Evolutionary conservation across 768 basidiomycete genomes (phyloP).

Genomic region (Rhodotorula paludigena): DNA sequence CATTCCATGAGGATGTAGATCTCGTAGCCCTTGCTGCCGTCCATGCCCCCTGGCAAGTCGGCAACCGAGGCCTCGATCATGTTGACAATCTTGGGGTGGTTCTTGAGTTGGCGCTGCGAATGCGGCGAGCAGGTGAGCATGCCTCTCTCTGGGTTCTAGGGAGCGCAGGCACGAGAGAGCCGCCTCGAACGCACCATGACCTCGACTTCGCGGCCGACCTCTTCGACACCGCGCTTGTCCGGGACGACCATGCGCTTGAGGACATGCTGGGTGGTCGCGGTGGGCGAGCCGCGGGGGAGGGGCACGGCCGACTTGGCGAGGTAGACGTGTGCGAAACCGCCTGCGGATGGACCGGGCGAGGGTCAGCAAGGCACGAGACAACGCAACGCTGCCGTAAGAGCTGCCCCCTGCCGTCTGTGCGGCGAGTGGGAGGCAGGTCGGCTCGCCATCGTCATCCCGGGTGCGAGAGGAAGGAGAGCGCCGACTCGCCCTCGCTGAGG

Average conservation of each 20-base stretch:
- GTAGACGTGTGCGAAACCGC: slow-evolving; percentile 98
- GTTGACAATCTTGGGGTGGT: slow-evolving; percentile 91
- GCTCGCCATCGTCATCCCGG: too few relatives aligned
- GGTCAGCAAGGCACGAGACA: too few relatives aligned
- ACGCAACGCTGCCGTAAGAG: too few relatives aligned
- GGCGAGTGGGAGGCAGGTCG: too few relatives aligned
- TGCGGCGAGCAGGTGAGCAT: slow-evolving; percentile 39
- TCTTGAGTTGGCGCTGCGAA: slow-evolving; percentile 58
- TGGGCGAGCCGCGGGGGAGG: slow-evolving; percentile 52
- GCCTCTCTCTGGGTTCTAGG: background rate
- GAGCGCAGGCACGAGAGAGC: background rate
- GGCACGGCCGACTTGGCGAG: slow-evolving; percentile 80
- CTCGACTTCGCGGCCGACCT: slow-evolving; percentile 96
- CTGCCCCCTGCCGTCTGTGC: too few relatives aligned
- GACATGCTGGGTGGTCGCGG: slow-evolving; percentile 89
- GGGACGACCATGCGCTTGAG: slow-evolving; percentile 92
- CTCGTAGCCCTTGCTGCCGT: slow-evolving; percentile 58
- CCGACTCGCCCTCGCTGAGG: slow-evolving; percentile 75
- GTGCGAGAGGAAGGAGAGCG: background rate
- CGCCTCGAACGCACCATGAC: slow-evolving; percentile 75
- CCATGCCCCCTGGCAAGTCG: slow-evolving; percentile 65
- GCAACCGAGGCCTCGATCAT: slow-evolving; percentile 94
- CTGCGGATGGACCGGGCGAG: slow-evolving; percentile 53
- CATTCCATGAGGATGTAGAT: slow-evolving; percentile 99
- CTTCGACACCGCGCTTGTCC: slow-evolving; percentile 79